These are phyloP conservation scores for Neofusicoccum kwambonambiense DNA, from an alignment of 2,329 filamentous ascomycete species.

Conservation along the genomic window DNA sequence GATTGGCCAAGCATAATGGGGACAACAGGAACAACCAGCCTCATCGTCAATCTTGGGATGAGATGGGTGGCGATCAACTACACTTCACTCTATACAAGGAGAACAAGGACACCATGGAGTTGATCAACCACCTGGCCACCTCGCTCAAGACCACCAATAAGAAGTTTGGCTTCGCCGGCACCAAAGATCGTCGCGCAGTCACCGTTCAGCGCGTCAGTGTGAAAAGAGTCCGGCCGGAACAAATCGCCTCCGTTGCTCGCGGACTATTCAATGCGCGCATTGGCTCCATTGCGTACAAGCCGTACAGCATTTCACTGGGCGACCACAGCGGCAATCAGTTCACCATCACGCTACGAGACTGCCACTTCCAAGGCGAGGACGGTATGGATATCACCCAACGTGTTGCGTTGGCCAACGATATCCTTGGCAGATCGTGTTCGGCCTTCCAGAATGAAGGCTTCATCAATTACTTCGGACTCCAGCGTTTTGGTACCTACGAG, in stretches of 20 bases:
- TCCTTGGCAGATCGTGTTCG: constrained; percentile 60
- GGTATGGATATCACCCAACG: constrained; percentile 34
- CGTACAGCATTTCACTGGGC: constrained; percentile 73
- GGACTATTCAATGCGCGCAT: constrained; percentile 61
- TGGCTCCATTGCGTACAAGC: constrained; percentile 78
- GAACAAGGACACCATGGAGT: constrained; percentile 96
- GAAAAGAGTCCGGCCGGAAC: constrained; percentile 58
- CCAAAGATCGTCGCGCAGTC: constrained; percentile 84
- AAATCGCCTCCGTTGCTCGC: constrained; percentile 63
- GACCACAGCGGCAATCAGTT: constrained; percentile 90
- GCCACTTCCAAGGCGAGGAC: constrained; percentile 57
- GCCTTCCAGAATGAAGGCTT: constrained; percentile 75
- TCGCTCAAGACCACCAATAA: constrained; percentile 68
- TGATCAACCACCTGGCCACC: constrained; percentile 72
- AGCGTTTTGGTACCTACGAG: constrained; percentile 87
- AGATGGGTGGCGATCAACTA: constrained; percentile 74
- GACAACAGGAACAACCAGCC: neutral
- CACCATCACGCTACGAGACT: constrained; percentile 85
- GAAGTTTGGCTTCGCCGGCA: constrained; percentile 83
- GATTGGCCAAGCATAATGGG: neutral
- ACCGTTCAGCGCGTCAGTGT: constrained; percentile 80
- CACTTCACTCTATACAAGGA: constrained; percentile 95
- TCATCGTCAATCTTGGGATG: constrained; percentile 50
- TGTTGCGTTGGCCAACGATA: constrained; percentile 47
- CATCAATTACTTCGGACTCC: constrained; percentile 97